A percentile compares a stretch with the other conserved stretches of the same genome.
Evolutionary conservation across 257 asterid species (phyloP).

Genomic region (Paraleonurus japonicus): DNA sequence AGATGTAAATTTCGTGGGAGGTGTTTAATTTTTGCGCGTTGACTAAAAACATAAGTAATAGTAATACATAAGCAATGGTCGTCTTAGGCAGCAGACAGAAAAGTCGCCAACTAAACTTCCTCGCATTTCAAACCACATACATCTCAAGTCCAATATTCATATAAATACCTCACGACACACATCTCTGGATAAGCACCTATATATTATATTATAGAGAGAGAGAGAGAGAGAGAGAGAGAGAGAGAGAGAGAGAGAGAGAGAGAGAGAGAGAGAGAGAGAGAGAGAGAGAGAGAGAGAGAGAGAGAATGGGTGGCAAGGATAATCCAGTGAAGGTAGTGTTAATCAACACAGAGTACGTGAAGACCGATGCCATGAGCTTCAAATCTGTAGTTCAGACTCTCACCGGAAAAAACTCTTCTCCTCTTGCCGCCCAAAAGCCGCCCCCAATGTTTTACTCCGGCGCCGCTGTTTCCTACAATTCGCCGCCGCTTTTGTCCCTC

Average conservation of each 20-base stretch:
- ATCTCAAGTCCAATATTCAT: not conserved
- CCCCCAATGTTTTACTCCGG: not conserved
- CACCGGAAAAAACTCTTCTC: constrained; percentile 50
- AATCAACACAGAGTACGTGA: constrained; percentile 59
- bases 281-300: too few species aligned
- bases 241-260: too few species aligned
- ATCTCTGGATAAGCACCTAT: too few species aligned
- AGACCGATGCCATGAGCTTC: constrained; percentile 61
- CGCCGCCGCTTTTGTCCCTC: not conserved
- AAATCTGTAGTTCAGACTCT: constrained; percentile 68
- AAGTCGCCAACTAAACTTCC: not conserved
- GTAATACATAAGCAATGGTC: not conserved
- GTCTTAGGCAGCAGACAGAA: not conserved
- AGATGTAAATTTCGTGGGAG: not conserved
- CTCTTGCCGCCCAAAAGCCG: not conserved
- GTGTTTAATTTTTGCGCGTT: not conserved
- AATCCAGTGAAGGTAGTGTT: constrained; percentile 51
- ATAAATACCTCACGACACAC: not conserved
- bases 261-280: too few species aligned
- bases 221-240: too few species aligned
- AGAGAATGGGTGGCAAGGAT: constrained; percentile 21
- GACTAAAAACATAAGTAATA: not conserved
- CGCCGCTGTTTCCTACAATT: not conserved
- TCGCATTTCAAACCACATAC: not conserved
- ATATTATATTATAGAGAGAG: too few species aligned